Evolutionary conservation across 441 rosid genomes (phyloP).

Genomic region (Jatropha podagrica): DNA sequence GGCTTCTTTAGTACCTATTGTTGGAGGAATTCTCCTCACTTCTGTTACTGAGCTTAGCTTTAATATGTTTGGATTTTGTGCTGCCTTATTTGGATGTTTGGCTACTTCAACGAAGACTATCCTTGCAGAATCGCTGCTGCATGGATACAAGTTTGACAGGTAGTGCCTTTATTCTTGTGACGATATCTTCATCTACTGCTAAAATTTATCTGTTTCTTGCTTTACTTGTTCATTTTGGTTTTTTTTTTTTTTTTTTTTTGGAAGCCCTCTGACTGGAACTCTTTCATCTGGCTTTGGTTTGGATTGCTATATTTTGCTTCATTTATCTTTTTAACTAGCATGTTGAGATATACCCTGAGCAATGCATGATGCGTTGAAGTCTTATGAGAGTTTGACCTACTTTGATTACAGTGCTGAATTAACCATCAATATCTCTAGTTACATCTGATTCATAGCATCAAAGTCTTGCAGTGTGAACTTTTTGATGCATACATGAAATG

Average conservation of each 20-base stretch:
- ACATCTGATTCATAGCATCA: not conserved
- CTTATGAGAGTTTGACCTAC: not conserved
- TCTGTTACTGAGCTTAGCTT: slow-evolving; percentile 96
- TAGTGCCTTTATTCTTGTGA: slow-evolving; percentile 25
- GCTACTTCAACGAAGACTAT: slow-evolving; percentile 99
- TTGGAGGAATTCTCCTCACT: slow-evolving; percentile 96
- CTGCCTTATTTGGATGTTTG: slow-evolving; percentile 95
- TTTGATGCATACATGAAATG: not conserved
- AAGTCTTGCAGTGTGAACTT: not conserved
- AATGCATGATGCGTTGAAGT: not conserved
- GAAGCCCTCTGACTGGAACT: not conserved
- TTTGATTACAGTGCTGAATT: not conserved
- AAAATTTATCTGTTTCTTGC: slow-evolving; percentile 1
- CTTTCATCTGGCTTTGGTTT: not conserved
- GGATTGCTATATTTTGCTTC: not conserved
- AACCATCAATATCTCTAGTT: not conserved
- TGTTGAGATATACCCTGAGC: not conserved
- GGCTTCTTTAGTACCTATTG: slow-evolving; percentile 92
- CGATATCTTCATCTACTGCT: slow-evolving; percentile 3
- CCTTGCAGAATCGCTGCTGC: slow-evolving; percentile 97
- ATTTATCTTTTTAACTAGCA: too few species aligned
- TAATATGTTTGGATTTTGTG: slow-evolving; percentile 94
- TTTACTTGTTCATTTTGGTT: not conserved
- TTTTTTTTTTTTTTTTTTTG: too few species aligned
- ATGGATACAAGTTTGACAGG: slow-evolving; percentile 99